A percentile compares a stretch with the other conserved stretches of the same genome.
These are phyloP conservation scores for Ceratocystis eucalypticola DNA, from an alignment of 2,329 filamentous ascomycete species.

Conservation along the genomic window DNA sequence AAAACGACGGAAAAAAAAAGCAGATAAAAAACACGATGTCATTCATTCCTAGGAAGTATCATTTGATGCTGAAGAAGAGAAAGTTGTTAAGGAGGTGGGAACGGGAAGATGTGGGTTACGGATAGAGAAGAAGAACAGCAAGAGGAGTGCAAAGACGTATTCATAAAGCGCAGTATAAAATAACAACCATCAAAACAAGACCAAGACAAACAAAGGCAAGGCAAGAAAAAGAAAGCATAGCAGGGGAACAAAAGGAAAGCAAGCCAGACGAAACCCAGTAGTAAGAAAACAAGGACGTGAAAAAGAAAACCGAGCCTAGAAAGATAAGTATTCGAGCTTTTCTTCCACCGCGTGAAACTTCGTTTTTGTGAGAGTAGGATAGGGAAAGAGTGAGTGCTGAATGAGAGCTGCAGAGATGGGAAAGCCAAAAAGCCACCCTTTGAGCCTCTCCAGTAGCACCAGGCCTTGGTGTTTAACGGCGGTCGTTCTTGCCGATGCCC, in stretches of 20 bases:
- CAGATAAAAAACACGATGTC: constrained; percentile 8
- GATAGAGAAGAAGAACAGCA: neutral
- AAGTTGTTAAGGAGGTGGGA: neutral
- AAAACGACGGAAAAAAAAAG: neutral
- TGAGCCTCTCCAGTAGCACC: no score
- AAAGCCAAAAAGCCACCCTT: no score
- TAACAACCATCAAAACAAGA: neutral
- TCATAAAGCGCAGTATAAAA: neutral
- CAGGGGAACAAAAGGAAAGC: neutral
- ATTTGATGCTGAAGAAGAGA: constrained; percentile 1
- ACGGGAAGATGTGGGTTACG: neutral
- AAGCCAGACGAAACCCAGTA: neutral
- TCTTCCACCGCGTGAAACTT: no score
- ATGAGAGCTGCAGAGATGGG: no score
- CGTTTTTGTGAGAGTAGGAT: neutral
- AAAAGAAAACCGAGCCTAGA: neutral
- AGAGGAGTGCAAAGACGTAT: neutral
- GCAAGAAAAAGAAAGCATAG: neutral
- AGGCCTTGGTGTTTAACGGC: constrained; percentile 37
- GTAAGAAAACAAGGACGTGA: neutral
- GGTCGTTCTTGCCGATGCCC: constrained; percentile 76
- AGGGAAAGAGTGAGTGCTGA: neutral
- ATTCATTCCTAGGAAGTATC: constrained; percentile 7
- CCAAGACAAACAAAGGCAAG: neutral
- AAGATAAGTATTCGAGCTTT: neutral